Evolutionary conservation across 2,329 filamentous ascomycete genomes (phyloP).

Genomic region (Cladosporium phlei): DNA sequence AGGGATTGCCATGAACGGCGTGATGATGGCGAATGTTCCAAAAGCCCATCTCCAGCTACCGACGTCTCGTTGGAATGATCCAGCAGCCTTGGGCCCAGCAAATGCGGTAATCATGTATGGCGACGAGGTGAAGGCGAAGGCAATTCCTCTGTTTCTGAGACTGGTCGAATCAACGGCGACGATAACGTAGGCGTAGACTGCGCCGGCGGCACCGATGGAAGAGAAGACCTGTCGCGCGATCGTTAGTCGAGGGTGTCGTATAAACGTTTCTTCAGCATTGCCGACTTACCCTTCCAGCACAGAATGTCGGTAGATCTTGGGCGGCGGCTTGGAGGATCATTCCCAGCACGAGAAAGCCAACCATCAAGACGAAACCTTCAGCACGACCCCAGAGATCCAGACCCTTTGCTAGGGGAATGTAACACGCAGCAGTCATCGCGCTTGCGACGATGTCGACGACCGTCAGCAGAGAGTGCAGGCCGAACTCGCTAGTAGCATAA

Average conservation of each 20-base stretch:
- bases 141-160: constrained; percentile 60
- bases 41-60: constrained; percentile 66
- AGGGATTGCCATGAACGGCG: constrained; percentile 57
- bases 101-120: constrained; percentile 45
- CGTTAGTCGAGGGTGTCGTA: too few species aligned
- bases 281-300: constrained; percentile 61
- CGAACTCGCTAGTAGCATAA: constrained; percentile 30
- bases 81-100: constrained; percentile 17
- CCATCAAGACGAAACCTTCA: constrained; percentile 56
- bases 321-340: constrained; percentile 64
- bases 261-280: too few species aligned
- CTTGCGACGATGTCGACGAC: constrained; percentile 52
- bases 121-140: constrained; percentile 58
- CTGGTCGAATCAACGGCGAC: constrained; percentile 65
- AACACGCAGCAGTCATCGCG: constrained; percentile 46
- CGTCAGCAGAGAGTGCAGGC: constrained; percentile 22
- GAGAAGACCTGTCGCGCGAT: constrained; percentile 4
- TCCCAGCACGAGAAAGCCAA: constrained; percentile 48
- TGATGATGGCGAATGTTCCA: constrained; percentile 61
- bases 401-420: constrained; percentile 61
- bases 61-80: constrained; percentile 33
- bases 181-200: constrained; percentile 58
- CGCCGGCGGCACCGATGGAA: constrained; percentile 40
- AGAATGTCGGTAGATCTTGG: constrained; percentile 56
- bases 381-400: constrained; percentile 64